Evolutionary conservation across 1,284 basidiomycete species (phyloP).

Genomic region (Cystobasidiaceae sp.): DNA sequence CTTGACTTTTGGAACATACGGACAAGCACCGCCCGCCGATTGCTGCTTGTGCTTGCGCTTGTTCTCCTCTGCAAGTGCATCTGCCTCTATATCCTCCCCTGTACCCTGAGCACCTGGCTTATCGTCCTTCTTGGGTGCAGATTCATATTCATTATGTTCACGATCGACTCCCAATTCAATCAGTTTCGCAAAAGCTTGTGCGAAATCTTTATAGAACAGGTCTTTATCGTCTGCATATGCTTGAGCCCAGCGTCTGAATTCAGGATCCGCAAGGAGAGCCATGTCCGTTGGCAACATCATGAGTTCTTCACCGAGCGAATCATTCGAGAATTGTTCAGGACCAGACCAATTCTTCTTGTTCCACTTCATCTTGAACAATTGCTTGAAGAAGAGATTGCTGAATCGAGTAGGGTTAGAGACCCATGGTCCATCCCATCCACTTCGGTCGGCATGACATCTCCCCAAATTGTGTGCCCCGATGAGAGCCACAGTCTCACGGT

Average conservation of each 20-base stretch:
- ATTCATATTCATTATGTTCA: constrained; percentile 32
- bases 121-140: constrained; percentile 38
- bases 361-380: constrained; percentile 53
- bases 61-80: constrained; percentile 21
- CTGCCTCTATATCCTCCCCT: constrained; percentile 31
- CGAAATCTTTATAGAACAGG: constrained; percentile 55
- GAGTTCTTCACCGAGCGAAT: constrained; percentile 50
- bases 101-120: constrained; percentile 31
- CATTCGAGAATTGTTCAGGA: constrained; percentile 50
- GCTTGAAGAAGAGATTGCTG: constrained; percentile 52
- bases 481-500: constrained; percentile 56
- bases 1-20: not conserved
- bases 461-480: constrained; percentile 55
- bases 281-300: constrained; percentile 57
- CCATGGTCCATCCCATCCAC: constrained; percentile 49
- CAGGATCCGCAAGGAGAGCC: constrained; percentile 48
- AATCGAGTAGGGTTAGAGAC: constrained; percentile 51
- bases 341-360: constrained; percentile 54
- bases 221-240: constrained; percentile 54
- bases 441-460: constrained; percentile 51
- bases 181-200: constrained; percentile 47
- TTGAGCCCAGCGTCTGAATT: constrained; percentile 50
- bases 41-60: not conserved
- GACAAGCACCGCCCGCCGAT: not conserved
- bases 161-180: constrained; percentile 49